Conservation (phyloP, 306 rosid species). For the Dicorynia guianensis region DNA sequence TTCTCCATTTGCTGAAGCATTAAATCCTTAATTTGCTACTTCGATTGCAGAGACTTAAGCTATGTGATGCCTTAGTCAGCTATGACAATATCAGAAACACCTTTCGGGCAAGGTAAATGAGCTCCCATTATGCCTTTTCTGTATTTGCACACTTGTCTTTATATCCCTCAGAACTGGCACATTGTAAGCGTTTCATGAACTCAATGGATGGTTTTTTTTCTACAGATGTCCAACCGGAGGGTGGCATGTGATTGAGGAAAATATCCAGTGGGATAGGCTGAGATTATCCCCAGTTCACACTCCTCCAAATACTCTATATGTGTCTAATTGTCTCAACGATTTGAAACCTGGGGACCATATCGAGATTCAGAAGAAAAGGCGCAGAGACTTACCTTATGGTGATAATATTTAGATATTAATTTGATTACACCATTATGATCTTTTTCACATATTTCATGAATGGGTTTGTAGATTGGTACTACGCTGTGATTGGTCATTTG, state of each 20-base stretch:
- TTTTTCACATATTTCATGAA: neutral
- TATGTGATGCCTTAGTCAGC: conserved; percentile 55
- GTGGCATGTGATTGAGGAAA: conserved; percentile 51
- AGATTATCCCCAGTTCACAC: conserved; percentile 56
- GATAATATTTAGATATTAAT: neutral
- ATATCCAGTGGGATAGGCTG: conserved; percentile 55
- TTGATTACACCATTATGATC: neutral
- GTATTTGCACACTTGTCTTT: too few relatives aligned
- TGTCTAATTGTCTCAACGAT: conserved; percentile 52
- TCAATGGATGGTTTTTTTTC: neutral
- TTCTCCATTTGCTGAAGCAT: too few relatives aligned
- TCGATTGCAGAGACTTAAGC: conserved; percentile 47
- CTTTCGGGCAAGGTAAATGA: conserved; percentile 61
- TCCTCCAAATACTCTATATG: conserved; percentile 50
- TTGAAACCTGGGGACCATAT: conserved; percentile 63
- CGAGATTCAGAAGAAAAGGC: conserved; percentile 68
- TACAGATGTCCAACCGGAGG: conserved; percentile 56
- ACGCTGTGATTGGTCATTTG: conserved; percentile 57
- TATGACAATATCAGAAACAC: conserved; percentile 47
- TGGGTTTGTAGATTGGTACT: conserved; percentile 60
- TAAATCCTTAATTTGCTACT: neutral
- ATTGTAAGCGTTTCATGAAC: neutral
- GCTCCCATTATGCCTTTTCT: neutral
- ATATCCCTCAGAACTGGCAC: too few relatives aligned
- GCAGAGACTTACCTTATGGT: conserved; percentile 60